These are phyloP conservation scores for Penicillium sp. DNA, from an alignment of 2,329 filamentous ascomycete species.

Conservation along the genomic window DNA sequence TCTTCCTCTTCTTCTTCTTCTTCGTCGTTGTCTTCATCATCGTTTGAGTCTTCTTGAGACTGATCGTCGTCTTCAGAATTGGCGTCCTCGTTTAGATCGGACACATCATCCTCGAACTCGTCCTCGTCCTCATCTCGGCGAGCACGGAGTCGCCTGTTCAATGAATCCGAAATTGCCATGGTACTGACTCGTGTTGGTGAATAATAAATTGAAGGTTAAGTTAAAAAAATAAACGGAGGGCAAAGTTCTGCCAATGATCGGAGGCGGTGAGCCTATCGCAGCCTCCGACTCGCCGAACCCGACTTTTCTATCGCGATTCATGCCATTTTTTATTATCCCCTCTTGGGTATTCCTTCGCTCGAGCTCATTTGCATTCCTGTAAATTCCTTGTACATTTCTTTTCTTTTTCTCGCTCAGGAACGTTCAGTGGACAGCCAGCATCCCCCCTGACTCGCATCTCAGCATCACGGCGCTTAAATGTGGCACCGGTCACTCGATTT, in stretches of 20 bases:
- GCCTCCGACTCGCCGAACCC: not conserved
- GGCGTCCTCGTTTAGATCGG: constrained; percentile 10
- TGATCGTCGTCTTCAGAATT: constrained; percentile 2
- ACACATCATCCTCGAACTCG: constrained; percentile 27
- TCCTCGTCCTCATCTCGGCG: constrained; percentile 42
- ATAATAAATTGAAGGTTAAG: not conserved
- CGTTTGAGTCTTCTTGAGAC: constrained; percentile 14
- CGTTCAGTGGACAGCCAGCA: not conserved
- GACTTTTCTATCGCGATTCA: not conserved
- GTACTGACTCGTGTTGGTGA: not conserved
- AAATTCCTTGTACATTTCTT: not conserved
- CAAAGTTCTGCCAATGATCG: not conserved
- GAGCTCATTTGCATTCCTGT: not conserved
- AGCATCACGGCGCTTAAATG: not conserved
- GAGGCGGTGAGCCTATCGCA: constrained; percentile 3
- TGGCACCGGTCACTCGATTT: not conserved
- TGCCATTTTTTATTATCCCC: not conserved
- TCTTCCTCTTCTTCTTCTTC: constrained; percentile 31
- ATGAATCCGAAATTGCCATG: constrained; percentile 36
- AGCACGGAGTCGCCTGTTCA: constrained; percentile 42
- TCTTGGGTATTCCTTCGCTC: not conserved
- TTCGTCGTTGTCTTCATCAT: constrained; percentile 14
- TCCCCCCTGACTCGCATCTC: not conserved
- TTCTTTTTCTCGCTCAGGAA: not conserved
- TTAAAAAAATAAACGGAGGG: not conserved